Percentiles rank a stretch among this genome's conserved stretches.
Evolutionary conservation across 345 rosid species (phyloP).

Genomic region (Pistacia integerrima): DNA sequence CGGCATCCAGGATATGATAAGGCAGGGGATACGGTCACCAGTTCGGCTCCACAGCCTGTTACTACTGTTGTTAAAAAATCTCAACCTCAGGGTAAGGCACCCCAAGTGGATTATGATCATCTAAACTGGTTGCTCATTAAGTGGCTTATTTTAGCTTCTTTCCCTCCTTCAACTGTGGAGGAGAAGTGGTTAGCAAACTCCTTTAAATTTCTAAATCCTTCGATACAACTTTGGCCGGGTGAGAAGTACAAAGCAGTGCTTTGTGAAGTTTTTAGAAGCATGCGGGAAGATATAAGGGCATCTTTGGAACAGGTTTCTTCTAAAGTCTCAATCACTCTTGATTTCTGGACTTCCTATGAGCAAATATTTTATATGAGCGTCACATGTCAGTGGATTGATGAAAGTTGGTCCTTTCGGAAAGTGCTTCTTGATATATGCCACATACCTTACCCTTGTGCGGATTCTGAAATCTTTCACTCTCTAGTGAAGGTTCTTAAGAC

Average conservation of each 20-base stretch:
- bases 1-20: constrained; percentile 96
- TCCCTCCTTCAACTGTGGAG: constrained; percentile 82
- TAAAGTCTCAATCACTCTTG: constrained; percentile 70
- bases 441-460: constrained; percentile 75
- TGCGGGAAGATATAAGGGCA: constrained; percentile 77
- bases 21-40: constrained; percentile 51
- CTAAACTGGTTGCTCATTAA: constrained; percentile 88
- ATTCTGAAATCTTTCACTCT: constrained; percentile 63
- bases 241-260: constrained; percentile 65
- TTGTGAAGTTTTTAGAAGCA: constrained; percentile 83
- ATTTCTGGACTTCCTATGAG: constrained; percentile 85
- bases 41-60: constrained; percentile 44
- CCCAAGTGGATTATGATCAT: constrained; percentile 82
- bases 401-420: constrained; percentile 68
- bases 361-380: constrained; percentile 77
- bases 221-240: constrained; percentile 75
- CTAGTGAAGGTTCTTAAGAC: constrained; percentile 64
- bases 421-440: constrained; percentile 78
- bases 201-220: constrained; percentile 76
- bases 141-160: constrained; percentile 80
- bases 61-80: constrained; percentile 53
- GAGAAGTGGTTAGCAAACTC: constrained; percentile 83
- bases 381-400: constrained; percentile 89
- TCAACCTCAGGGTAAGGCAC: constrained; percentile 50
- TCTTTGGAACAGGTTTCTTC: constrained; percentile 72